Evolutionary conservation across 176 grass and related monocot species (phyloP), one percentile per base, ranked within the genome.

Genomic region (Paspalum vaginatum): DNA sequence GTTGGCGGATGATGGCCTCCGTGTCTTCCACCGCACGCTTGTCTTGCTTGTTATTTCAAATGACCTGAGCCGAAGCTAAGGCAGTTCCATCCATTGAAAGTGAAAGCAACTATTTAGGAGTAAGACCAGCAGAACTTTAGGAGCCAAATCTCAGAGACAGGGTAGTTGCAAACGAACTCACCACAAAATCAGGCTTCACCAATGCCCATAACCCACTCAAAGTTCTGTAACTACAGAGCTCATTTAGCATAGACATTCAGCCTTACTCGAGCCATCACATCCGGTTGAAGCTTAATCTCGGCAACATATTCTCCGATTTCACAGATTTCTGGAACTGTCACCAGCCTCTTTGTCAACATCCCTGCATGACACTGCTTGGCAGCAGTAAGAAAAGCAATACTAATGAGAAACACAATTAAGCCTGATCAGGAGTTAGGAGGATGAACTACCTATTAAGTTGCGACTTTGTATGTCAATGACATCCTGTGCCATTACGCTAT

Each of bases 401-500:
- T 27, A 42, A 68, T 6, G 9, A 69, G 22, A 27, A 26, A 18
- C 9, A 10, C 41, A 43, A 44, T 20, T 75, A 16, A 67, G 11
- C 20, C 11, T 66, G 0, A 51, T 47, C 5, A 68, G 22, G 17
- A 58, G 5, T 39, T 51, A 21, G 9, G 37, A 83, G 6, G 26
- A 21, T 7, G 20, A 2, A 20, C 13, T 83, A 95, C 95, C 92
- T 94, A 24, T 94, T 95, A 21, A 95, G 59, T 58, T 98, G 95
- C 2, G 92, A 85, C 78, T 91, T 95, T 75, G 95, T 98, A 93
- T 95, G 81, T 98, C 92, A 9, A 92, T 90, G 41, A 98, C 78
- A 87, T 98, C 95, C 89, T 95, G 90, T 40, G 95, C 55, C 5
- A 92, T 95, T 68, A 98, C 95, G 9, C 95, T 98, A 86, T 14